Evolutionary conservation across 768 basidiomycete genomes (phyloP).

Genomic region (Amanita jacksonii): DNA sequence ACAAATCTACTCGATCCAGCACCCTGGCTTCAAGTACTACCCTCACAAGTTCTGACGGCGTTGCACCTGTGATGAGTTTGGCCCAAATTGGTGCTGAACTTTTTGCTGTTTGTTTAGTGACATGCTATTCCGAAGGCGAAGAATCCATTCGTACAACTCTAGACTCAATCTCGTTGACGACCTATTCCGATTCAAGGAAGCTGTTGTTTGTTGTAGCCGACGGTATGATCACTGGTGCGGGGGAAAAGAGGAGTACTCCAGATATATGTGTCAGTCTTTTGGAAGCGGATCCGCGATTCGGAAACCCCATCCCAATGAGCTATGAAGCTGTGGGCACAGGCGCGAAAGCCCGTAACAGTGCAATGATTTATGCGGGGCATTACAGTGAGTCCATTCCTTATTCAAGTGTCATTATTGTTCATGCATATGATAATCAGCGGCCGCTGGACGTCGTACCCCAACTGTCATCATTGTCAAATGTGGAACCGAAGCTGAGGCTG

Average conservation of each 20-base stretch:
- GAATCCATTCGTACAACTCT: conserved; percentile 86
- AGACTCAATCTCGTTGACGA: conserved; percentile 86
- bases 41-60: conserved; percentile 37
- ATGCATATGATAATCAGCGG: conserved; percentile 31
- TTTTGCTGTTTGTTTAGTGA: conserved; percentile 91
- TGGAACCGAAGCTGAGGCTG: conserved; percentile 79
- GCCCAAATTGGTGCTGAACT: conserved; percentile 91
- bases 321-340: conserved; percentile 90
- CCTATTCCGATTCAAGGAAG: conserved; percentile 88
- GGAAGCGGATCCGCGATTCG: conserved; percentile 92
- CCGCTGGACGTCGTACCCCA: conserved; percentile 85
- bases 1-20: conserved; percentile 39
- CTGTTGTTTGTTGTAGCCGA: conserved; percentile 92
- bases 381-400: conserved; percentile 59
- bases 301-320: conserved; percentile 91
- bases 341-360: conserved; percentile 82
- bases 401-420: conserved; percentile 2
- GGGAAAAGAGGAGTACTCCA: conserved; percentile 92
- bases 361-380: conserved; percentile 99
- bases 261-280: conserved; percentile 90
- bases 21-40: conserved; percentile 47
- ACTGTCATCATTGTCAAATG: conserved; percentile 95
- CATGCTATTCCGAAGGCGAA: conserved; percentile 96
- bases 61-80: conserved; percentile 67
- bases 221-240: conserved; percentile 97